A percentile compares a stretch with the other conserved stretches of the same genome.
Conservation (phyloP, 352 stramenopile species). For the Phytopythium vexans region DNA sequence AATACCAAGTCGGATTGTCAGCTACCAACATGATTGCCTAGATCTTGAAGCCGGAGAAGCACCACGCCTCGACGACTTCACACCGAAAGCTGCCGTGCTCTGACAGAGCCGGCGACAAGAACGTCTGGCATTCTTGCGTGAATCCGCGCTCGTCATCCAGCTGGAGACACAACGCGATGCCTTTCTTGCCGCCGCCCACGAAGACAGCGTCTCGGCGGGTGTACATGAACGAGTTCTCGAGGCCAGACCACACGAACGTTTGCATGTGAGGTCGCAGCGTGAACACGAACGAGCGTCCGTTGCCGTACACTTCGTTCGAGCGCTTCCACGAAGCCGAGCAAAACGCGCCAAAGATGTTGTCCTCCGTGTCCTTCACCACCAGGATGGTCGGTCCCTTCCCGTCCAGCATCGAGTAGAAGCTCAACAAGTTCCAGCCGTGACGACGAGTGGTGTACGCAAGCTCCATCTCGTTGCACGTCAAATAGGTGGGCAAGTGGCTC, state of each 20-base stretch:
- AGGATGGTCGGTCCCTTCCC: slow-evolving; percentile 66
- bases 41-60: slow-evolving; percentile 65
- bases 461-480: slow-evolving; percentile 73
- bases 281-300: slow-evolving; percentile 75
- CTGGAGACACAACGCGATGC: slow-evolving; percentile 67
- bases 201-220: slow-evolving; percentile 48
- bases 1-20: no score
- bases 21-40: slow-evolving; percentile 11
- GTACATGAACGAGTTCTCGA: slow-evolving; percentile 77
- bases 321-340: slow-evolving; percentile 63
- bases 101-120: slow-evolving; percentile 53
- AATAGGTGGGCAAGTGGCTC: slow-evolving; percentile 52
- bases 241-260: slow-evolving; percentile 54
- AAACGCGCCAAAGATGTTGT: slow-evolving; percentile 77
- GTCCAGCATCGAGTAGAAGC: slow-evolving; percentile 54
- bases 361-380: slow-evolving; percentile 60
- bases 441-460: slow-evolving; percentile 55
- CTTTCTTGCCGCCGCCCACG: slow-evolving; percentile 60
- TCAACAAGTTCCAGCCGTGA: slow-evolving; percentile 72
- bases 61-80: slow-evolving; percentile 67
- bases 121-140: slow-evolving; percentile 57
- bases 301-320: slow-evolving; percentile 56
- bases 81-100: slow-evolving; percentile 52
- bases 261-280: slow-evolving; percentile 54
- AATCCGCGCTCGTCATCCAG: slow-evolving; percentile 74